Evolutionary conservation across 2,329 filamentous ascomycete species (phyloP).

Genomic region (Salinomyces thailandicus): DNA sequence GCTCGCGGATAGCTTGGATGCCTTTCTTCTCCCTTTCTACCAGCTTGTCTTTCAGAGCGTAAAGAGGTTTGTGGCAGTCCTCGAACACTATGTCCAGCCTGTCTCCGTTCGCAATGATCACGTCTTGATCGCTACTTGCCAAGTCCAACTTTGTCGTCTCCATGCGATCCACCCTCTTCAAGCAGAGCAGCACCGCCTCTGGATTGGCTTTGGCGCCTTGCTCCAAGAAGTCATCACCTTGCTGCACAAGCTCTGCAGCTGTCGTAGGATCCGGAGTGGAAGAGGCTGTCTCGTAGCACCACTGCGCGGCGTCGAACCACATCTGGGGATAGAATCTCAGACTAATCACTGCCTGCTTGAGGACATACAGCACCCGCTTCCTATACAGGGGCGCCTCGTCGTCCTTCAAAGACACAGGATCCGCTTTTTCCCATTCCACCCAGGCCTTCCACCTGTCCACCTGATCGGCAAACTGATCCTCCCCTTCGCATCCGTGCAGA

Average conservation of each 20-base stretch:
- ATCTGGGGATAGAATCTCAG: conserved; percentile 90
- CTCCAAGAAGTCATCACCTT: conserved; percentile 68
- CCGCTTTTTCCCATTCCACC: conserved; percentile 88
- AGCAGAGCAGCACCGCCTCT: conserved; percentile 80
- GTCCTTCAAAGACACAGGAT: conserved; percentile 73
- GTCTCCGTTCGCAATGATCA: conserved; percentile 53
- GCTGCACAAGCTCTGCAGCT: conserved; percentile 45
- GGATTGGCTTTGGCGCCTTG: conserved; percentile 83
- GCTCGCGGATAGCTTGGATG: conserved; percentile 45
- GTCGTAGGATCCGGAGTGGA: not conserved
- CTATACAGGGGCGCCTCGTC: conserved; percentile 69
- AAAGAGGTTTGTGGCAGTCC: conserved; percentile 74
- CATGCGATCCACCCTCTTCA: conserved; percentile 80
- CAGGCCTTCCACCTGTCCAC: conserved; percentile 85
- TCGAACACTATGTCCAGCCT: conserved; percentile 77
- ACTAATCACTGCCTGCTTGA: conserved; percentile 88
- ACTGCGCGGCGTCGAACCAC: conserved; percentile 91
- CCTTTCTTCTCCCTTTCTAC: conserved; percentile 56
- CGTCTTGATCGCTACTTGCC: conserved; percentile 61
- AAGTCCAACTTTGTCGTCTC: conserved; percentile 61
- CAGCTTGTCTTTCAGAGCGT: conserved; percentile 66
- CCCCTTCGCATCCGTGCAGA: conserved; percentile 73
- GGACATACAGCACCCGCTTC: conserved; percentile 74
- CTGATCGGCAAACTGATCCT: conserved; percentile 73
- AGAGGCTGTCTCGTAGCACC: conserved; percentile 55